A percentile compares a stretch with the other conserved stretches of the same genome.
Conservation (phyloP, 352 stramenopile species). For the Pythium coloratum region DNA sequence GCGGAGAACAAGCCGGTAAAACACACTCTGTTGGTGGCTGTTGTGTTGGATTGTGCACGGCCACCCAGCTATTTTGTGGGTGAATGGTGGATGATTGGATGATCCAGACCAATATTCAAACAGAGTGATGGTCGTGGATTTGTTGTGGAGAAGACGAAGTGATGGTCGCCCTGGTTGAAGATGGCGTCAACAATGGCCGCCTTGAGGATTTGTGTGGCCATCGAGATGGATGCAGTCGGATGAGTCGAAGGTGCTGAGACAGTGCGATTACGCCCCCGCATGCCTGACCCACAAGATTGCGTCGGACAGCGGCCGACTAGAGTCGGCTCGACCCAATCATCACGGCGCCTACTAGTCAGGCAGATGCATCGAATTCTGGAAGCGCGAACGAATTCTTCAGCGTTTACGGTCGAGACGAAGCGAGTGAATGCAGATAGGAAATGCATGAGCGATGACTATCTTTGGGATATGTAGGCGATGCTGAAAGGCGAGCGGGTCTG, state of each 20-base stretch:
- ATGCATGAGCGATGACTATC: neutral
- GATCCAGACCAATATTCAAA: neutral
- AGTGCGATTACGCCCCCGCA: neutral
- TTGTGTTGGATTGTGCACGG: too few species aligned
- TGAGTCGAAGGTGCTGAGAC: neutral
- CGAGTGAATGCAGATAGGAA: neutral
- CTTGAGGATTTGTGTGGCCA: neutral
- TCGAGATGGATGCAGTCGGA: neutral
- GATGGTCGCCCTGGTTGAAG: conserved; percentile 15
- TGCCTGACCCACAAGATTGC: neutral
- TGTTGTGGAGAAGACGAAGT: neutral
- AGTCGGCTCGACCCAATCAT: neutral
- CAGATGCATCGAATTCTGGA: neutral
- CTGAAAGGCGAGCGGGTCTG: neutral
- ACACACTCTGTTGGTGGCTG: neutral
- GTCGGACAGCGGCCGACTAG: neutral
- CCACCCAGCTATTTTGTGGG: neutral
- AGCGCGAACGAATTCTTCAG: neutral
- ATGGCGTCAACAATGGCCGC: neutral
- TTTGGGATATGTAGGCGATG: neutral
- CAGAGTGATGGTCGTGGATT: conserved; percentile 13
- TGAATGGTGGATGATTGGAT: conserved; percentile 4
- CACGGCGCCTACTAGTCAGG: neutral
- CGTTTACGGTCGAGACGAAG: conserved; percentile 1
- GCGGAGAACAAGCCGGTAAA: neutral